phyloP scores from a whole-genome alignment of 495 filamentous ascomycete species.

The Chaetomium cochliodes region DNA sequence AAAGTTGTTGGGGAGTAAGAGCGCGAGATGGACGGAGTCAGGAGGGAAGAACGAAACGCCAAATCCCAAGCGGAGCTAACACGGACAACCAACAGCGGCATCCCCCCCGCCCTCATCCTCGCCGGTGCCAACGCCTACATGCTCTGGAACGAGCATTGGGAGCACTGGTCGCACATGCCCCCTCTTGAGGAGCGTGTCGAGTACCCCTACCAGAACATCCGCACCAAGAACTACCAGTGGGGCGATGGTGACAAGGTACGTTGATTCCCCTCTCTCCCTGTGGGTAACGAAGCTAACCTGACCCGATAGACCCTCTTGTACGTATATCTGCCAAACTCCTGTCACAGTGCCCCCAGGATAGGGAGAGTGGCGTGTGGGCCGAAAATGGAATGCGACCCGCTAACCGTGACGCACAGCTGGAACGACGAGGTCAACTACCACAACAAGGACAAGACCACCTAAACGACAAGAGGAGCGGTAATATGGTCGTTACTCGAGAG shows the following conservation, averaged over 20 bases:
- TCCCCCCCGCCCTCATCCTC: slow-evolving; percentile 67
- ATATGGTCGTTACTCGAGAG: neutral
- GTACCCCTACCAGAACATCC: slow-evolving; percentile 94
- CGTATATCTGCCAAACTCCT: slow-evolving; percentile 17
- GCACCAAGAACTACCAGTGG: slow-evolving; percentile 86
- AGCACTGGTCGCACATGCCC: slow-evolving; percentile 83
- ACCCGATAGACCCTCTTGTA: slow-evolving; percentile 46
- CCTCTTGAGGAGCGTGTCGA: slow-evolving; percentile 83
- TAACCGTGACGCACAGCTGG: slow-evolving; percentile 63
- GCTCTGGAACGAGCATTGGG: slow-evolving; percentile 93
- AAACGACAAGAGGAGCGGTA: slow-evolving; percentile 31
- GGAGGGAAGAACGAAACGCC: slow-evolving; percentile 5
- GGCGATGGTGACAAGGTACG: slow-evolving; percentile 89
- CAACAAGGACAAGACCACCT: slow-evolving; percentile 76
- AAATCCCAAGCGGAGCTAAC: slow-evolving; percentile 10
- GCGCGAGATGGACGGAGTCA: neutral
- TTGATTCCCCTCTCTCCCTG: slow-evolving; percentile 46
- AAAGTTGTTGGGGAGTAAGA: neutral
- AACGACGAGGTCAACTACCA: slow-evolving; percentile 93
- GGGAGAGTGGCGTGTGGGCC: neutral
- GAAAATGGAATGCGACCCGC: neutral
- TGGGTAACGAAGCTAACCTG: neutral
- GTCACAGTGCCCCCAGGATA: neutral
- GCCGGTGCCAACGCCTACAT: slow-evolving; percentile 76
- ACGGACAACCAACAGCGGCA: slow-evolving; percentile 22